phyloP scores from a whole-genome alignment of 2,329 filamentous ascomycete species.

The Neofusicoccum umdonicola region DNA sequence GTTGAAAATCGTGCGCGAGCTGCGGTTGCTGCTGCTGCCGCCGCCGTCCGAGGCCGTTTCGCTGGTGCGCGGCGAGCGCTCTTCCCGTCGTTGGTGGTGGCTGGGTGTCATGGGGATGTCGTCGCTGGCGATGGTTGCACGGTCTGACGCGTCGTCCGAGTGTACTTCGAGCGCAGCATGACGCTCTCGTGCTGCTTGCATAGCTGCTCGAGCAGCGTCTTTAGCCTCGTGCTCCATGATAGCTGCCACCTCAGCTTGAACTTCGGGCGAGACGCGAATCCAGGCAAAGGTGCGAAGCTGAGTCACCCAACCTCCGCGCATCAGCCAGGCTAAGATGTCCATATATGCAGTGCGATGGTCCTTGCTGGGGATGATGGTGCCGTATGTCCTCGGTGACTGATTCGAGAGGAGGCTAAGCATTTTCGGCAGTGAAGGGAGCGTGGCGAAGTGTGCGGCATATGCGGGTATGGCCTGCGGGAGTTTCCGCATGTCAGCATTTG shows the following conservation, averaged over 20 bases:
- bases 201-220: slow-evolving; percentile 28
- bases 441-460: slow-evolving; percentile 78
- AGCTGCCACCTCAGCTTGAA: slow-evolving; percentile 76
- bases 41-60: slow-evolving; percentile 29
- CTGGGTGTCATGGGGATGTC: slow-evolving; percentile 30
- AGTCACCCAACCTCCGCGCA: slow-evolving; percentile 89
- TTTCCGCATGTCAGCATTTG: slow-evolving; percentile 76
- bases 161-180: slow-evolving; percentile 11
- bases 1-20: slow-evolving; percentile 27
- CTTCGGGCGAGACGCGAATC: slow-evolving; percentile 77
- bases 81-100: slow-evolving; percentile 21
- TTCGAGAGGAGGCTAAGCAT: slow-evolving; percentile 83
- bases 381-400: slow-evolving; percentile 72
- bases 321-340: slow-evolving; percentile 87
- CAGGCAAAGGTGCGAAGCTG: slow-evolving; percentile 90
- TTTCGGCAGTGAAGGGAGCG: slow-evolving; percentile 77
- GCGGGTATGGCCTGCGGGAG: slow-evolving; percentile 66
- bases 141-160: slow-evolving; percentile 14
- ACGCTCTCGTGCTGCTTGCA: slow-evolving; percentile 12
- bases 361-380: slow-evolving; percentile 79
- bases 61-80: slow-evolving; percentile 3
- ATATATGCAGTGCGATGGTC: slow-evolving; percentile 86
- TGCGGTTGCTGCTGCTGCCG: slow-evolving; percentile 35
- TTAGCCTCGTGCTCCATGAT: slow-evolving; percentile 55
- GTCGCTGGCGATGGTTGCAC: slow-evolving; percentile 17